Percentiles rank a stretch among this genome's conserved stretches.
Conservation (phyloP, 2,329 filamentous ascomycete genomes). For the Herpotrichia juniperi region DNA sequence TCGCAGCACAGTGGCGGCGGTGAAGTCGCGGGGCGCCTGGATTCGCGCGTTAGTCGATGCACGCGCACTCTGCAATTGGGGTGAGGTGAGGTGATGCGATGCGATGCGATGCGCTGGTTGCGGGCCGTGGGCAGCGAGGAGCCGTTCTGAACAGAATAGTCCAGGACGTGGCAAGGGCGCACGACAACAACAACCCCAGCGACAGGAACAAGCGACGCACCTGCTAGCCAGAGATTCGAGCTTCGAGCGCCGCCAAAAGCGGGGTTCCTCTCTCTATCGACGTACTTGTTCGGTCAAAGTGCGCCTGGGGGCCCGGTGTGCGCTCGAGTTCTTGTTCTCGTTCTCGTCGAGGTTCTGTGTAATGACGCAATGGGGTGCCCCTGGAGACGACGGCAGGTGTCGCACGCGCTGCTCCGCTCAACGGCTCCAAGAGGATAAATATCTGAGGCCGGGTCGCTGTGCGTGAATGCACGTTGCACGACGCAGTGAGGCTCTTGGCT, state of each 20-base stretch:
- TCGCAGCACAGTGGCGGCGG: constrained; percentile 10
- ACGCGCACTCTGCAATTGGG: constrained; percentile 8
- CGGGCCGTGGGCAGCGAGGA: neutral
- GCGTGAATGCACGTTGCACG: constrained; percentile 4
- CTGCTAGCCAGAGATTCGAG: constrained; percentile 22
- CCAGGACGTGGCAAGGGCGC: constrained; percentile 1
- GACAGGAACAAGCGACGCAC: constrained; percentile 34
- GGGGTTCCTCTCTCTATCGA: constrained; percentile 29
- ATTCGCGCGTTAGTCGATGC: neutral
- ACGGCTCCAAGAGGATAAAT: neutral
- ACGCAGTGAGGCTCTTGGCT: constrained; percentile 17
- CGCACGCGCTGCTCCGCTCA: neutral
- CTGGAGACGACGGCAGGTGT: constrained; percentile 10
- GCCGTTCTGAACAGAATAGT: neutral
- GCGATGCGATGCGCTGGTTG: constrained; percentile 22
- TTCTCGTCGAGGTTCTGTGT: constrained; percentile 12
- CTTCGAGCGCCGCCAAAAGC: constrained; percentile 26
- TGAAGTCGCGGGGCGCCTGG: neutral
- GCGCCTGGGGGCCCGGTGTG: neutral
- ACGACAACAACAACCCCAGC: constrained; percentile 22
- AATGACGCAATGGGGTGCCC: constrained; percentile 20
- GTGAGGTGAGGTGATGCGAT: constrained; percentile 10
- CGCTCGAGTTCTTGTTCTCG: too few species aligned
- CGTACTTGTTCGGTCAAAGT: constrained; percentile 19
- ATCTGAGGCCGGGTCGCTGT: neutral